Conservation (phyloP, 148 eudicot species). For the Vaccinium darrowii region DNA sequence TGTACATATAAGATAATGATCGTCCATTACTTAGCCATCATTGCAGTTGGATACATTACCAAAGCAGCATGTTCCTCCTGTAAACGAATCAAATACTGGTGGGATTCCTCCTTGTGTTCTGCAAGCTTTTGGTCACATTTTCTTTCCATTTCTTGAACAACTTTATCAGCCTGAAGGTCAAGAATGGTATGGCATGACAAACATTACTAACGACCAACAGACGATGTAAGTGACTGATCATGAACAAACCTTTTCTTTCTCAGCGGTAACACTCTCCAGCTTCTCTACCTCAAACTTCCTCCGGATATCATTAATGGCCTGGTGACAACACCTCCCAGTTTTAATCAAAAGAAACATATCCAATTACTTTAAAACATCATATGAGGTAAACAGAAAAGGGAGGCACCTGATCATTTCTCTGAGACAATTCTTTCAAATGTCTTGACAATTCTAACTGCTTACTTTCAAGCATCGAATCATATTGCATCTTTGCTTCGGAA, state of each 20-base stretch:
- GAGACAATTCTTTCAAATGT: conserved; percentile 94
- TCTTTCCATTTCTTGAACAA: conserved; percentile 62
- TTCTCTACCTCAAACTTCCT: conserved; percentile 89
- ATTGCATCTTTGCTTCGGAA: conserved; percentile 74
- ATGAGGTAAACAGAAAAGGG: conserved; percentile 2
- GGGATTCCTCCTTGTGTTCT: conserved; percentile 69
- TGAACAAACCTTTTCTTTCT: conserved; percentile 80
- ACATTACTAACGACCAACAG: conserved; percentile 9
- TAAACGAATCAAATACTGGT: conserved; percentile 40
- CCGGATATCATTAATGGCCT: conserved; percentile 94
- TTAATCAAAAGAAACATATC: conserved; percentile 14
- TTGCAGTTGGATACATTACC: conserved; percentile 50
- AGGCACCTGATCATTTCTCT: conserved; percentile 84
- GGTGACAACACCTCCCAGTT: conserved; percentile 24
- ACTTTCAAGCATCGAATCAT: conserved; percentile 80
- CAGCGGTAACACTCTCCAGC: conserved; percentile 66
- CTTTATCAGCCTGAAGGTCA: conserved; percentile 65
- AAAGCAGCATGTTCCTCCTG: conserved; percentile 74
- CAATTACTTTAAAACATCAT: not conserved
- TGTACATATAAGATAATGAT: not conserved
- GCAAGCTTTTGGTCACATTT: conserved; percentile 58
- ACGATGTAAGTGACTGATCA: conserved; percentile 6
- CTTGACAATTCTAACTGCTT: conserved; percentile 86
- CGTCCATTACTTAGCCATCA: not conserved
- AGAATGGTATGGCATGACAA: conserved; percentile 13